Evolutionary conservation across 345 rosid genomes (phyloP).

Genomic region (Eucalyptus rudis): DNA sequence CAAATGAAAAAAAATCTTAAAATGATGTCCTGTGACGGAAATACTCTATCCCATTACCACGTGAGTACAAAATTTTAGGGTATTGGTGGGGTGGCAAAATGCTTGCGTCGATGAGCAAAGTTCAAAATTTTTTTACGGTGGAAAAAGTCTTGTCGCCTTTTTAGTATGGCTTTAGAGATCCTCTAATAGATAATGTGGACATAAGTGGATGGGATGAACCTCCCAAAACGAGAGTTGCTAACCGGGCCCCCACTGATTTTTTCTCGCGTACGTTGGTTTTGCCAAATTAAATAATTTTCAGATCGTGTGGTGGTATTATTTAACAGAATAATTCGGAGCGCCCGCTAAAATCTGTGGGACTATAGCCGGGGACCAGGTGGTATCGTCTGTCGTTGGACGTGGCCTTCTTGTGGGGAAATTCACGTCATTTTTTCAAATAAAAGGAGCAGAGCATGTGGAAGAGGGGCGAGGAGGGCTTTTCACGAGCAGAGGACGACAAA

Average conservation of each 20-base stretch:
- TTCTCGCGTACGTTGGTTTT: not conserved
- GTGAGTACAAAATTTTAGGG: not conserved
- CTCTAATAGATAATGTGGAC: too few relatives aligned
- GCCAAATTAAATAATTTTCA: not conserved
- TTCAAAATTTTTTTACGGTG: not conserved
- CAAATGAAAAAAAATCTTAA: too few relatives aligned
- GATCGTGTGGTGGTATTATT: not conserved
- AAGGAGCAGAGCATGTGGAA: not conserved
- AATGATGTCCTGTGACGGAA: too few relatives aligned
- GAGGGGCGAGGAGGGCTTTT: not conserved
- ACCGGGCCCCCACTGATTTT: not conserved
- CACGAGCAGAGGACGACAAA: not conserved
- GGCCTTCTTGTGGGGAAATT: not conserved
- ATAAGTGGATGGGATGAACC: too few relatives aligned
- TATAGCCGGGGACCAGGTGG: not conserved
- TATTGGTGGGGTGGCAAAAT: too few relatives aligned
- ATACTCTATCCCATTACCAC: not conserved
- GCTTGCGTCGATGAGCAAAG: not conserved
- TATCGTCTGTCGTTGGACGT: not conserved
- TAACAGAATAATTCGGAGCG: not conserved
- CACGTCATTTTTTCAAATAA: not conserved
- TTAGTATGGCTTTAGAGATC: too few relatives aligned
- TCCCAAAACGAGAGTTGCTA: not conserved
- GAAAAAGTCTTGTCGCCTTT: too few relatives aligned
- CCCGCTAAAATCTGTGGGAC: not conserved